Percentiles rank a stretch among this genome's conserved stretches.
Conservation (phyloP, 345 rosid species). For the Melastoma malabathricum region DNA sequence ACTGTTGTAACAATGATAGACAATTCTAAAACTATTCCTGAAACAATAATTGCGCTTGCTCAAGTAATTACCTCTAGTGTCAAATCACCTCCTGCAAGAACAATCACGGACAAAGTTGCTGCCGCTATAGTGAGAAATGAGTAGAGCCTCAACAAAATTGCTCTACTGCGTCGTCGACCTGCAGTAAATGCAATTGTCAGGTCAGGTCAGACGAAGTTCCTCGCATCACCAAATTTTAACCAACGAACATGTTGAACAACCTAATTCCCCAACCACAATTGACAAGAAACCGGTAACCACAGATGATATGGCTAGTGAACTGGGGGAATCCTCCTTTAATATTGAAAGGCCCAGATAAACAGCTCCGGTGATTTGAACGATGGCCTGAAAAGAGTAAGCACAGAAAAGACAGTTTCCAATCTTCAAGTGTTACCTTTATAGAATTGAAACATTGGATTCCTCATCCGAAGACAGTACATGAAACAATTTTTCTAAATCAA, state of each 20-base stretch:
- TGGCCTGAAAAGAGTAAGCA: slow-evolving; percentile 21
- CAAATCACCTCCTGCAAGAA: slow-evolving; percentile 22
- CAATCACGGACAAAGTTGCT: slow-evolving; percentile 18
- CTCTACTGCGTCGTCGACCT: slow-evolving; percentile 51
- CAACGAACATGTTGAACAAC: slow-evolving; percentile 10
- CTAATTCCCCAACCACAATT: slow-evolving; percentile 48
- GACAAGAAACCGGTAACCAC: slow-evolving; percentile 27
- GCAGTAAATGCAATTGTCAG: background rate
- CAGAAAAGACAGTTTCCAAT: background rate
- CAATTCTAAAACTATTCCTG: background rate
- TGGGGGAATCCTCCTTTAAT: slow-evolving; percentile 3
- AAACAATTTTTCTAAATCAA: too few species aligned
- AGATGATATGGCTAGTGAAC: slow-evolving; percentile 21
- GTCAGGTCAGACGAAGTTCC: too few species aligned
- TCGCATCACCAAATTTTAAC: too few species aligned
- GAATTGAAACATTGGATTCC: too few species aligned
- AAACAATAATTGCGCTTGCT: too few species aligned
- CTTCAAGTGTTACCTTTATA: too few species aligned
- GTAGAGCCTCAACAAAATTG: slow-evolving; percentile 35
- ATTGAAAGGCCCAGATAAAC: slow-evolving; percentile 13
- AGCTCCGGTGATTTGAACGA: slow-evolving; percentile 21
- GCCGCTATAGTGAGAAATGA: slow-evolving; percentile 23
- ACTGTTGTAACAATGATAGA: too few species aligned
- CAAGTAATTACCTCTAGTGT: slow-evolving; percentile 25
- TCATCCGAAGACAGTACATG: too few species aligned